Percentiles rank a stretch among this genome's conserved stretches.
phyloP scores from a whole-genome alignment of 306 rosid genomes.

The Cucurbita pepo region DNA sequence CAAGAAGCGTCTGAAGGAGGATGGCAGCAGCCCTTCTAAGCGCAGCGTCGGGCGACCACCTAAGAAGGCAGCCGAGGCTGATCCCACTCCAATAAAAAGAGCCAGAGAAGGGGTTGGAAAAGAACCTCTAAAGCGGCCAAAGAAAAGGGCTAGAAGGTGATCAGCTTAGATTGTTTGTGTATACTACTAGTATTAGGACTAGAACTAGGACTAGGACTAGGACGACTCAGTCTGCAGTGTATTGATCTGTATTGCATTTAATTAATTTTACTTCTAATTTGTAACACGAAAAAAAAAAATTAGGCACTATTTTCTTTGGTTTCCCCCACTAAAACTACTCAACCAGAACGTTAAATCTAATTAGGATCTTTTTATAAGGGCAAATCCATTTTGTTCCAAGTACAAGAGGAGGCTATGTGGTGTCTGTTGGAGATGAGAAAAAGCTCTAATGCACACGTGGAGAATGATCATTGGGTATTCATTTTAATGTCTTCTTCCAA shows the following conservation, averaged over 20 bases:
- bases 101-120: slow-evolving; percentile 42
- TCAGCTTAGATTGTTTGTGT: background rate
- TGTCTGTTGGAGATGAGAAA: no score
- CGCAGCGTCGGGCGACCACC: slow-evolving; percentile 74
- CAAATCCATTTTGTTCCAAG: background rate
- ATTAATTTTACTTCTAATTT: background rate
- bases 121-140: slow-evolving; percentile 26
- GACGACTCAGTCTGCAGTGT: background rate
- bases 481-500: background rate
- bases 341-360: background rate
- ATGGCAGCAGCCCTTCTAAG: slow-evolving; percentile 41
- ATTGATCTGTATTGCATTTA: background rate
- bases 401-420: background rate
- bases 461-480: background rate
- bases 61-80: slow-evolving; percentile 33
- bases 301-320: background rate
- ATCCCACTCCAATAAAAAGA: slow-evolving; percentile 31
- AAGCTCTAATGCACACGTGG: no score
- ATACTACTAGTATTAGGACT: background rate
- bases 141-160: slow-evolving; percentile 47
- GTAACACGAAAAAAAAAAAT: background rate
- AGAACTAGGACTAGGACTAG: no score
- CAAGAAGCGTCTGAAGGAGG: slow-evolving; percentile 33
- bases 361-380: background rate
- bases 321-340: background rate